A percentile compares a stretch with the other conserved stretches of the same genome.
phyloP scores from a whole-genome alignment of 345 rosid genomes.

The Mangifera indica region DNA sequence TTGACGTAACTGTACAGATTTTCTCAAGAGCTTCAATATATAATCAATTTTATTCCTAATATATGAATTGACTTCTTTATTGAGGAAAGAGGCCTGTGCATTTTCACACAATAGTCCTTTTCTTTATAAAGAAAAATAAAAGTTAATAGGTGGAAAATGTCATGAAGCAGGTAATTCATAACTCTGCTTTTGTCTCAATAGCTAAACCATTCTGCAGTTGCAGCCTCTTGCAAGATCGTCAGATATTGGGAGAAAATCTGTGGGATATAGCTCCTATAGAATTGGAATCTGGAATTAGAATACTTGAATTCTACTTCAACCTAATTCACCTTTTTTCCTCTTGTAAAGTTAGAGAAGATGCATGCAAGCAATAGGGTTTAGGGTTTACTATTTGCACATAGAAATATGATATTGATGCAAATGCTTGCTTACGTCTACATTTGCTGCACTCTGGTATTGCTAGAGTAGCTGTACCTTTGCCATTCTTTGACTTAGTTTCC shows the following conservation, averaged over 20 bases:
- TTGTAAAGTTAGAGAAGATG: neutral
- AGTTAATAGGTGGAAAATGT: neutral
- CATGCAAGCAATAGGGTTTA: neutral
- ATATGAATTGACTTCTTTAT: neutral
- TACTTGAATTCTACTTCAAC: neutral
- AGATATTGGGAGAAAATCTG: neutral
- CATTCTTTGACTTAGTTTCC: neutral
- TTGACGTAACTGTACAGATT: neutral
- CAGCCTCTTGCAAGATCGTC: neutral
- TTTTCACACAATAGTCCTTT: neutral
- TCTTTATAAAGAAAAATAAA: too few relatives aligned
- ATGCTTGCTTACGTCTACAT: conserved; percentile 4
- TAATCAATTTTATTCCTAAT: neutral
- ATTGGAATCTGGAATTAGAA: neutral
- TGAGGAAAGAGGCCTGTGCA: conserved; percentile 1
- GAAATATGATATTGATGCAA: neutral
- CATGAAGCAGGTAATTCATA: neutral
- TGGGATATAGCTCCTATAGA: neutral
- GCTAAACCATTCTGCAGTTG: neutral
- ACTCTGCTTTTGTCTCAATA: neutral
- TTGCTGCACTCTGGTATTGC: neutral
- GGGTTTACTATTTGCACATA: neutral
- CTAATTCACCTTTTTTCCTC: neutral
- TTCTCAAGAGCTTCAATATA: neutral
- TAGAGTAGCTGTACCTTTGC: neutral